Evolutionary conservation across 371 early-diverging fungal genomes (phyloP).

Genomic region (Batrachochytrium dendrobatidis): DNA sequence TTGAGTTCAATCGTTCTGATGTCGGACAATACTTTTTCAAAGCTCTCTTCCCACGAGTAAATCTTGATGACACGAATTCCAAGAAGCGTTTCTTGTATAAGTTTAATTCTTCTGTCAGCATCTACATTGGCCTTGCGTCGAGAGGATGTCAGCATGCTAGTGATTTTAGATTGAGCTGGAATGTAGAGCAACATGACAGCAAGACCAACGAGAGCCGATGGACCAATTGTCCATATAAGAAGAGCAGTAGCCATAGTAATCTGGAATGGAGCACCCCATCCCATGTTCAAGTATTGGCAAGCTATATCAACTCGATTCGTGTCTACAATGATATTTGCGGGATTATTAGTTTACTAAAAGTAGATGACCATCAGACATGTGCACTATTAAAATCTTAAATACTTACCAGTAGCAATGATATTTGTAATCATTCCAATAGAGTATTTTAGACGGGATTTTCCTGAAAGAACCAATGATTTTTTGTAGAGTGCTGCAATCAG

Average conservation of each 20-base stretch:
- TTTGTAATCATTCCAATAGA: constrained; percentile 12
- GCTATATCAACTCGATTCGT: constrained; percentile 14
- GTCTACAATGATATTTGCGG: constrained; percentile 7
- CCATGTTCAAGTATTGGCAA: constrained; percentile 12
- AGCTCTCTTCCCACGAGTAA: constrained; percentile 24
- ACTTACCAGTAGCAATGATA: constrained; percentile 10
- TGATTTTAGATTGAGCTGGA: constrained; percentile 15
- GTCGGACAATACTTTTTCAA: constrained; percentile 10
- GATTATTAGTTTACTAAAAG: no score
- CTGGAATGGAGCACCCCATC: constrained; percentile 13
- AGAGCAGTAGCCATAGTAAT: constrained; percentile 9
- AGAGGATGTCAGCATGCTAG: not conserved
- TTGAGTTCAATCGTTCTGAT: constrained; percentile 11
- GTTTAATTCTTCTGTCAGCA: constrained; percentile 27
- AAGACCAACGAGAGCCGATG: constrained; percentile 21
- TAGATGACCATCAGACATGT: no score
- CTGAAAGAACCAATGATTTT: constrained; percentile 16
- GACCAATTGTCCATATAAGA: constrained; percentile 14
- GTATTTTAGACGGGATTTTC: constrained; percentile 13
- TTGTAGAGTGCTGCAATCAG: constrained; percentile 7
- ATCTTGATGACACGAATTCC: constrained; percentile 37
- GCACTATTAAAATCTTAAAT: not conserved
- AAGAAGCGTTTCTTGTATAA: constrained; percentile 18
- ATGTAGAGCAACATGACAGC: constrained; percentile 12
- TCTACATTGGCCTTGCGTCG: constrained; percentile 6